phyloP scores from a whole-genome alignment of 371 early-diverging fungal species.

The Circinella umbellata region DNA sequence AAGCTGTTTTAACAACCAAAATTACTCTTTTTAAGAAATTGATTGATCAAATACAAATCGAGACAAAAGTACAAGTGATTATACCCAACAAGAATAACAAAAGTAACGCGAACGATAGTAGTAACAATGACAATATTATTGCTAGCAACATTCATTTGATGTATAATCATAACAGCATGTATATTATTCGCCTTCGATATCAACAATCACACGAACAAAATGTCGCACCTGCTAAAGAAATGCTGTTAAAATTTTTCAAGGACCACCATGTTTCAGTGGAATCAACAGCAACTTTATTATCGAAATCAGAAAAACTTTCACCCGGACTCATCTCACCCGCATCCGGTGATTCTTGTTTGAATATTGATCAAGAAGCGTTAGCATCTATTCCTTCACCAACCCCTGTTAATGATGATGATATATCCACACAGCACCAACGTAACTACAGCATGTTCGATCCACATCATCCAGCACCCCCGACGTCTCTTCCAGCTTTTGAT shows the following conservation, averaged over 20 bases:
- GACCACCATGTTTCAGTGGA: not conserved
- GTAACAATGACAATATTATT: not conserved
- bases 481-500: slow-evolving; percentile 16
- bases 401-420: slow-evolving; percentile 10
- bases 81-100: not conserved
- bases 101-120: too few relatives aligned
- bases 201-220: slow-evolving; percentile 15
- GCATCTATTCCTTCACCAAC: slow-evolving; percentile 15
- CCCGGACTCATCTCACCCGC: slow-evolving; percentile 17
- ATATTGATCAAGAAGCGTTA: slow-evolving; percentile 17
- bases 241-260: slow-evolving; percentile 6
- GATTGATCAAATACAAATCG: not conserved
- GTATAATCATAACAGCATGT: not conserved
- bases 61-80: not conserved
- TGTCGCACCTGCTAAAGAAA: slow-evolving; percentile 4
- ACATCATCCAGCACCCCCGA: not conserved
- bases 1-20: not conserved
- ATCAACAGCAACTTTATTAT: not conserved
- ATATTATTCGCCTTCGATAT: slow-evolving; percentile 17
- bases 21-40: not conserved
- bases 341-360: slow-evolving; percentile 19
- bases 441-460: slow-evolving; percentile 13
- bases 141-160: not conserved
- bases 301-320: not conserved
- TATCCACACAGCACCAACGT: not conserved